Evolutionary conservation across 371 early-diverging fungal genomes (phyloP), one percentile per base, ranked within the genome.

Genomic region (Mortierella sp.): DNA sequence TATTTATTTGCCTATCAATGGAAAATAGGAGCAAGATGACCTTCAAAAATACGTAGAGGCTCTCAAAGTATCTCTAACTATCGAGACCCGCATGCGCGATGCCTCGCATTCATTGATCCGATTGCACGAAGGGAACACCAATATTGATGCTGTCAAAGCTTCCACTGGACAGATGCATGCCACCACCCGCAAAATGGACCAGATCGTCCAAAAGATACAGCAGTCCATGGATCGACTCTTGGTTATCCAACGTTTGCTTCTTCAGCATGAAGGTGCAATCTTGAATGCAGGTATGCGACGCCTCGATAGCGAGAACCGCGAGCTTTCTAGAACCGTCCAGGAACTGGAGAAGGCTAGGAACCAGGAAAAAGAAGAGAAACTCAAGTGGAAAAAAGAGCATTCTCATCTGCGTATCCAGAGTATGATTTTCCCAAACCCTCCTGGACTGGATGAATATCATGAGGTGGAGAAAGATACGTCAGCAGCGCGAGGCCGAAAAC

Each of bases 231-330:
- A 75, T 42, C 67, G 80, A 0, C 70, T 80, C 28, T 56, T 80
- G 40, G 64, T 56, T 17, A 64, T 80, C 43, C 68, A 80, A 26
- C 68, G 75, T 13, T 42, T 70, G 42, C 65, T 80, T 26, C 71
- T 80, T 8, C 75, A 80, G 23, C 80, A 80, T 29, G 80, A 80
- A 34, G 65, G 71, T 13, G 80, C 80, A 6, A 71, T 74, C 19
- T 32, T 80, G 47, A 80, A 80, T 49, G 80, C 80, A 1, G 80
- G 80, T 0, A 80, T 80, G 80, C 75, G 80, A 1, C 64, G 80
- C 8, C 68, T 80, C 26, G 80, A 80, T 68, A 75, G 70, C 9
- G 75, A 80, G 32, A 80, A 80, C 51, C 67, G 80, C 0, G 80
- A 80, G 43, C 70, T 80, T 0, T 57, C 75, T 13, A 74, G 80